These are phyloP conservation scores for Actinomucor elegans DNA, from an alignment of 371 early-diverging fungal genomes.

Conservation along the genomic window DNA sequence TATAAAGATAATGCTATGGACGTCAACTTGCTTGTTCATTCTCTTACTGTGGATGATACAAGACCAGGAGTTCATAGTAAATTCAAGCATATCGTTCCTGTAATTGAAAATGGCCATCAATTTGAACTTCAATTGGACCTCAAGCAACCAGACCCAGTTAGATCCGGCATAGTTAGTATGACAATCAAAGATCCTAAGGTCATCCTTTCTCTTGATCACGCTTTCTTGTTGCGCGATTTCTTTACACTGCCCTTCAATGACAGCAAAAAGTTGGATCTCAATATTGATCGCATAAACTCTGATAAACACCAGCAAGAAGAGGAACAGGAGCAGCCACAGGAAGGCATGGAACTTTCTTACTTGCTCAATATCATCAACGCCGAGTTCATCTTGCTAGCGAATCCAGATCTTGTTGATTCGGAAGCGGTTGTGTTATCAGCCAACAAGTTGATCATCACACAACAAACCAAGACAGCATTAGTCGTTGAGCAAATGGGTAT, in stretches of 20 bases:
- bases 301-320: conserved; percentile 1
- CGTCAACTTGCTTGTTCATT: conserved; percentile 66
- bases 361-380: conserved; percentile 81
- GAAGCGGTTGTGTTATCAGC: conserved; percentile 90
- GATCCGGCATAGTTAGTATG: conserved; percentile 55
- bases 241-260: conserved; percentile 61
- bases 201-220: conserved; percentile 83
- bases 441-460: conserved; percentile 75
- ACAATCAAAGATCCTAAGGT: conserved; percentile 85
- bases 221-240: conserved; percentile 72
- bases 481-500: conserved; percentile 85
- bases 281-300: not conserved
- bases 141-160: conserved; percentile 36
- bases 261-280: not conserved
- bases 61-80: conserved; percentile 74
- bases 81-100: conserved; percentile 83
- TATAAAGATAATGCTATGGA: conserved; percentile 64
- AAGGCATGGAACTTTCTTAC: conserved; percentile 50
- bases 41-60: conserved; percentile 82
- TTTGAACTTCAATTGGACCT: conserved; percentile 44
- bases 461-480: conserved; percentile 73
- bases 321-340: conserved; percentile 6
- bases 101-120: conserved; percentile 39
- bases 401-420: conserved; percentile 68
- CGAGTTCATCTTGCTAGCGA: conserved; percentile 86